Base-by-base conservation (phyloP, 1,139 yeast genomes). In the Candida sanyaensis region DNA sequence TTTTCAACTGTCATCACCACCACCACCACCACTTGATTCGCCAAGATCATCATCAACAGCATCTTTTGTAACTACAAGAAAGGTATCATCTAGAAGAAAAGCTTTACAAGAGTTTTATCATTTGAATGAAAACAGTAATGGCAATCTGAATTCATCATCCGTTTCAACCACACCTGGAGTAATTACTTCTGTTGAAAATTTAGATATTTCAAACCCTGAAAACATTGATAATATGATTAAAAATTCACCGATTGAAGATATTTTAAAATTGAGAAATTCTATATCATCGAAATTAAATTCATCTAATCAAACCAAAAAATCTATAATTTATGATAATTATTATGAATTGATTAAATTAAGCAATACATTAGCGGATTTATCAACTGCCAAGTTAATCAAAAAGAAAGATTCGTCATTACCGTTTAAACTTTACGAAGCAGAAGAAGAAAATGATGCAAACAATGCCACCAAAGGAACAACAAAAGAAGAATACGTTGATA, bases 311-410 rank as follows among this genome's bases (percentile, higher is more conserved):
- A 70, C 66, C 37, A 73, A 72, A 58, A 75, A 75, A 49, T 67
- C 78, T 21, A 73, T 75, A n/a, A 72, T 75, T 11, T 75, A 75
- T 55, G 76, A 75, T 50, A 75, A 75, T 54, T 75, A 75, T 61
- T 71, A 72, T 50, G 80, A 75, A 47, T 59, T 75, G 48, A 75
- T 75, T 51, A 73, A 73, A 49, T 60, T 75, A 46, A 73, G 71
- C 47, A 66, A 73, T 40, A 69, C 75, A 1, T 62, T 75, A 47
- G 62, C 60, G 12, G 64, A 63, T 27, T 53, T 71, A 11, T 58
- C 71, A n/a, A 55, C 52, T 17, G 63, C 69, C 0, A 53, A 44
- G 13, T 43, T 47, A 5, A 42, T 29, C 12, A 45, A 51, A 17
- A 41, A 36, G 24, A 8, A 11, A 10, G 27, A 23, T 5, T 8